Percentiles rank a stretch among this genome's conserved stretches.
Evolutionary conservation across 768 basidiomycete species (phyloP).

Genomic region (Tephrocybe sp.): DNA sequence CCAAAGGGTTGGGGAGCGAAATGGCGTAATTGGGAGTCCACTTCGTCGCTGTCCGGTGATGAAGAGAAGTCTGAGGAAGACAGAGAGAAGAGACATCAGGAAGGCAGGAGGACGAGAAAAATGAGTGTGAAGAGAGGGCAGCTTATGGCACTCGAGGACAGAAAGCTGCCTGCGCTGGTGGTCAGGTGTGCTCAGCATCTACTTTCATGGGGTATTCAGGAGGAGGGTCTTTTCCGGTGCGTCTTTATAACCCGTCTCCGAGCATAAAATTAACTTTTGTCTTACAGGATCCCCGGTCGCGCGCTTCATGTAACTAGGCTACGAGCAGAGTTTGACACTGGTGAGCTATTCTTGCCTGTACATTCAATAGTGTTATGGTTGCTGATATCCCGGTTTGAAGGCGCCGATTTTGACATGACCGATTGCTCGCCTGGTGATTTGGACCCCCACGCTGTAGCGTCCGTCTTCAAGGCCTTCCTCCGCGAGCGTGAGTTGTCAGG

Average conservation of each 20-base stretch:
- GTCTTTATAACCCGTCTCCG: slow-evolving; percentile 21
- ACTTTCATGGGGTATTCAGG: slow-evolving; percentile 79
- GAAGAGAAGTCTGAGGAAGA: slow-evolving; percentile 22
- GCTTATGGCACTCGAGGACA: slow-evolving; percentile 42
- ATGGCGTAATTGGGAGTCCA: slow-evolving; percentile 24
- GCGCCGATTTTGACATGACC: slow-evolving; percentile 84
- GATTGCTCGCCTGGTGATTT: slow-evolving; percentile 81
- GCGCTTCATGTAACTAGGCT: slow-evolving; percentile 77
- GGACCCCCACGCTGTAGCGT: slow-evolving; percentile 93
- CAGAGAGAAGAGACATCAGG: slow-evolving; percentile 12
- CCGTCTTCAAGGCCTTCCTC: slow-evolving; percentile 89
- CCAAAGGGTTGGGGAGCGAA: slow-evolving; percentile 17
- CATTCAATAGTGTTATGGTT: slow-evolving; percentile 4
- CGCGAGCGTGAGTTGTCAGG: slow-evolving; percentile 73
- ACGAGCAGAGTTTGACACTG: slow-evolving; percentile 80
- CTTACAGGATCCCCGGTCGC: slow-evolving; percentile 74
- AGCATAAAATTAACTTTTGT: slow-evolving; percentile 12
- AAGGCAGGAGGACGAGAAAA: slow-evolving; percentile 16
- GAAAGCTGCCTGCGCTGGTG: slow-evolving; percentile 71
- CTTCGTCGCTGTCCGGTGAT: slow-evolving; percentile 4
- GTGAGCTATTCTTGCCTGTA: slow-evolving; percentile 26
- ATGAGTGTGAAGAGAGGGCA: slow-evolving; percentile 23
- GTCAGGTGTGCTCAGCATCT: slow-evolving; percentile 84
- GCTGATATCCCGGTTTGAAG: slow-evolving; percentile 33
- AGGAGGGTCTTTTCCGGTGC: slow-evolving; percentile 85